Percentiles rank a stretch among this genome's conserved stretches.
phyloP scores from a whole-genome alignment of 768 basidiomycete species.

The Rhodocollybia butyracea region DNA sequence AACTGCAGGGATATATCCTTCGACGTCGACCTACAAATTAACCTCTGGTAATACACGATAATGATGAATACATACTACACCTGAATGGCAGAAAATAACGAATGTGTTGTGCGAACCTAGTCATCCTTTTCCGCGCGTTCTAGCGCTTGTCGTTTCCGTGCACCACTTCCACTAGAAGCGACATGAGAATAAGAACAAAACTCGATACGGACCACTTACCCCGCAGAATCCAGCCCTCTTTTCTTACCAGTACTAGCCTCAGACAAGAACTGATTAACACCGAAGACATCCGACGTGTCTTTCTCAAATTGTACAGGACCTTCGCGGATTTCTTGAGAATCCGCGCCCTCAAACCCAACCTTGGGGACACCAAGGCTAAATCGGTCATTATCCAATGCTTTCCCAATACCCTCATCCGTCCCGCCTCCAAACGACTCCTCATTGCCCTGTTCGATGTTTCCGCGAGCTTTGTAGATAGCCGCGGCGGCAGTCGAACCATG shows the following conservation, averaged over 20 bases:
- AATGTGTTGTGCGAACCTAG: not conserved
- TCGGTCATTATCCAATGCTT: constrained; percentile 89
- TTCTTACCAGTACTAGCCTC: constrained; percentile 96
- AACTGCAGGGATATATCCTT: no score
- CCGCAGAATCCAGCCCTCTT: constrained; percentile 76
- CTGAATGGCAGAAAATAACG: not conserved
- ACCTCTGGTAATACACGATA: not conserved
- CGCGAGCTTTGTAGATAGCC: constrained; percentile 98
- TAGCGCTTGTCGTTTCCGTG: constrained; percentile 56
- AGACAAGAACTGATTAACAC: constrained; percentile 94
- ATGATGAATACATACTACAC: not conserved
- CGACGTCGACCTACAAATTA: no score
- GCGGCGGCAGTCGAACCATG: constrained; percentile 94
- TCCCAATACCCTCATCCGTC: constrained; percentile 91
- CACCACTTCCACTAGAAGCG: constrained; percentile 31
- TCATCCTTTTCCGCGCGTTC: constrained; percentile 21
- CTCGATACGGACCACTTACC: constrained; percentile 38
- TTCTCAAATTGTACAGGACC: constrained; percentile 99
- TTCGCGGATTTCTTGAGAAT: constrained; percentile 78
- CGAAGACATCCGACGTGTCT: constrained; percentile 95
- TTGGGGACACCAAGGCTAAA: constrained; percentile 84
- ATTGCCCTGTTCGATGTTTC: constrained; percentile 79
- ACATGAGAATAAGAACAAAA: not conserved
- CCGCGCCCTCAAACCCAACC: constrained; percentile 90
- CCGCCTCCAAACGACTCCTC: constrained; percentile 94